Conservation (phyloP, 306 rosid genomes). For the Pterocarpus santalinus region DNA sequence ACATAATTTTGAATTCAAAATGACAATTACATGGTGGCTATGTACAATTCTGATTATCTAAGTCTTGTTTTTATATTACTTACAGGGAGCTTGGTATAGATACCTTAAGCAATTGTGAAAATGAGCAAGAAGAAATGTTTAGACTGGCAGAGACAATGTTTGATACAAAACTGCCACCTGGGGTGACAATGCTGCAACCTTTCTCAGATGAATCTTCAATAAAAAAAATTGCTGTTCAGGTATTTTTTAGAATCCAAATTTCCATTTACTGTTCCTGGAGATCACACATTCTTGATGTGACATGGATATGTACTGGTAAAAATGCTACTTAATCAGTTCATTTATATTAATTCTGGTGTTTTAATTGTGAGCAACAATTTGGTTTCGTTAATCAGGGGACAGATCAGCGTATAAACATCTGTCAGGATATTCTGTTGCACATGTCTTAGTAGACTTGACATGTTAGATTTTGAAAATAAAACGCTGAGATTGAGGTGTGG, state of each 20-base stretch:
- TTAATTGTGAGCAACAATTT: neutral
- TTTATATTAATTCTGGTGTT: slow-evolving; percentile 2
- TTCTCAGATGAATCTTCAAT: slow-evolving; percentile 93
- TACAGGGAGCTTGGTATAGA: slow-evolving; percentile 89
- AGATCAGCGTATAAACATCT: neutral
- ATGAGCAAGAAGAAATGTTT: slow-evolving; percentile 78
- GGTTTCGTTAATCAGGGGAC: neutral
- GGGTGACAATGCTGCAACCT: slow-evolving; percentile 88
- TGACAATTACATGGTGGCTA: slow-evolving; percentile 1
- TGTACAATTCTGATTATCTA: slow-evolving; percentile 29
- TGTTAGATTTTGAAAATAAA: neutral
- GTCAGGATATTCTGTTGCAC: slow-evolving; percentile 5
- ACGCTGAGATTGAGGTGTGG: neutral
- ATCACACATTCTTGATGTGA: slow-evolving; percentile 20
- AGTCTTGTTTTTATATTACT: slow-evolving; percentile 34
- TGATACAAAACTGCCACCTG: slow-evolving; percentile 95
- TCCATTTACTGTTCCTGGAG: slow-evolving; percentile 26
- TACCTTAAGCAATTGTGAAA: slow-evolving; percentile 74
- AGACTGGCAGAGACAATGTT: slow-evolving; percentile 87
- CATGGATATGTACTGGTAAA: slow-evolving; percentile 9
- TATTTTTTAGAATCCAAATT: slow-evolving; percentile 37
- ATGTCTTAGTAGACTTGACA: neutral
- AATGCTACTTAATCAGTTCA: neutral
- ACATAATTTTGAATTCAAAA: slow-evolving; percentile 33
- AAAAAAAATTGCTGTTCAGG: slow-evolving; percentile 86